A percentile compares a stretch with the other conserved stretches of the same genome.
phyloP scores from a whole-genome alignment of 768 basidiomycete species.

The Suillus luteus region DNA sequence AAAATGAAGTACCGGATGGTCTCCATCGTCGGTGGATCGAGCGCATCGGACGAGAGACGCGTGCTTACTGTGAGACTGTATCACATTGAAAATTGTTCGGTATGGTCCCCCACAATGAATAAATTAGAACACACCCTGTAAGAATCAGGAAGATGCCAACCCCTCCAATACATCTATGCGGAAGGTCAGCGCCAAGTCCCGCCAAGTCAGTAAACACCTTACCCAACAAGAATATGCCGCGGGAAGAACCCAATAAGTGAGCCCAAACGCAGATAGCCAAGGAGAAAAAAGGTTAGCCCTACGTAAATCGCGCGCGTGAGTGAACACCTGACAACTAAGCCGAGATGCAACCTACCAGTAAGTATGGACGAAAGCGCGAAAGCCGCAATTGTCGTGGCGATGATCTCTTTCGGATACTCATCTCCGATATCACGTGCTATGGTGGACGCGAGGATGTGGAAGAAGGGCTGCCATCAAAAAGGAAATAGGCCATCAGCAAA shows the following conservation, averaged over 20 bases:
- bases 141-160: slow-evolving; percentile 91
- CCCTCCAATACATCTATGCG: slow-evolving; percentile 81
- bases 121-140: slow-evolving; percentile 65
- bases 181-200: background rate
- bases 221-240: slow-evolving; percentile 95
- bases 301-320: slow-evolving; percentile 7
- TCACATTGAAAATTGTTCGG: background rate
- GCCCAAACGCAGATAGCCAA: slow-evolving; percentile 83
- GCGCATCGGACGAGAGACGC: slow-evolving; percentile 76
- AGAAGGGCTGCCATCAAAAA: slow-evolving; percentile 70
- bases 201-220: slow-evolving; percentile 25
- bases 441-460: slow-evolving; percentile 83
- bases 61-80: slow-evolving; percentile 80
- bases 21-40: slow-evolving; percentile 59
- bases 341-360: slow-evolving; percentile 56
- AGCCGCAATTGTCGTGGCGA: slow-evolving; percentile 91
- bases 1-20: slow-evolving; percentile 72
- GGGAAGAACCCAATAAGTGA: slow-evolving; percentile 94
- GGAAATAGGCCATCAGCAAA: slow-evolving; percentile 5
- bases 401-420: slow-evolving; percentile 63
- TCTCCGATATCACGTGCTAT: slow-evolving; percentile 77
- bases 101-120: background rate
- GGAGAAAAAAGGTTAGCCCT: slow-evolving; percentile 74
- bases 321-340: slow-evolving; percentile 7
- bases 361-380: slow-evolving; percentile 86